Evolutionary conservation across 129 eudicot species (phyloP).

Genomic region (Escallonia rubra): DNA sequence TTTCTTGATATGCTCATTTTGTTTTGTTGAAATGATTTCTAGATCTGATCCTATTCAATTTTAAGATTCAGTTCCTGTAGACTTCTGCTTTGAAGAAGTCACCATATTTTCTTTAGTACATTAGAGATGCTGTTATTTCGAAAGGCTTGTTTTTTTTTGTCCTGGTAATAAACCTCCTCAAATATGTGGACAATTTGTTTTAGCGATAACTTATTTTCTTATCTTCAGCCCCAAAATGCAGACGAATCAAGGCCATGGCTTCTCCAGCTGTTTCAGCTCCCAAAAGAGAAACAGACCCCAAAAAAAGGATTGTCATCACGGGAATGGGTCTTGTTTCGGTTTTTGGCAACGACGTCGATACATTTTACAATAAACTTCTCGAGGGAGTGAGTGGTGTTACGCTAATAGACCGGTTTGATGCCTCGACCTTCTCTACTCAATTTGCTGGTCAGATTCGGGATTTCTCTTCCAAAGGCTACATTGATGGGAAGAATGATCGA

Average conservation of each 20-base stretch:
- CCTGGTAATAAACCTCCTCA: no score
- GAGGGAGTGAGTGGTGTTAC: constrained; percentile 66
- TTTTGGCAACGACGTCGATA: constrained; percentile 54
- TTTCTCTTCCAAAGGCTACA: constrained; percentile 59
- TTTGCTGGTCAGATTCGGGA: constrained; percentile 68
- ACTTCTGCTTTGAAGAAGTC: no score
- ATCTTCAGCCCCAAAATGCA: constrained; percentile 36
- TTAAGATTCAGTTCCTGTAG: no score
- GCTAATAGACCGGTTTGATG: constrained; percentile 49
- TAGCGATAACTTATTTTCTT: neutral
- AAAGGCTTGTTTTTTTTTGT: no score
- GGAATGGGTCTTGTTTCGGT: constrained; percentile 82
- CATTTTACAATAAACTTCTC: constrained; percentile 57
- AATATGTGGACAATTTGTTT: neutral
- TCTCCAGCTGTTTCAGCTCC: constrained; percentile 59
- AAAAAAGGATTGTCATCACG: constrained; percentile 64
- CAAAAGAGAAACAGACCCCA: constrained; percentile 71
- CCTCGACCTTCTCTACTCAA: constrained; percentile 47
- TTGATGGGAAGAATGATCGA: constrained; percentile 64
- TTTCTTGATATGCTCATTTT: no score
- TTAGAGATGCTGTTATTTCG: no score
- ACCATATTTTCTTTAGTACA: no score
- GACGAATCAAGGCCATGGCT: constrained; percentile 54
- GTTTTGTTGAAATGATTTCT: no score
- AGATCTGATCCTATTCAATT: no score